phyloP scores from a whole-genome alignment of 202 grass and related monocot species.

The Setaria italica region DNA sequence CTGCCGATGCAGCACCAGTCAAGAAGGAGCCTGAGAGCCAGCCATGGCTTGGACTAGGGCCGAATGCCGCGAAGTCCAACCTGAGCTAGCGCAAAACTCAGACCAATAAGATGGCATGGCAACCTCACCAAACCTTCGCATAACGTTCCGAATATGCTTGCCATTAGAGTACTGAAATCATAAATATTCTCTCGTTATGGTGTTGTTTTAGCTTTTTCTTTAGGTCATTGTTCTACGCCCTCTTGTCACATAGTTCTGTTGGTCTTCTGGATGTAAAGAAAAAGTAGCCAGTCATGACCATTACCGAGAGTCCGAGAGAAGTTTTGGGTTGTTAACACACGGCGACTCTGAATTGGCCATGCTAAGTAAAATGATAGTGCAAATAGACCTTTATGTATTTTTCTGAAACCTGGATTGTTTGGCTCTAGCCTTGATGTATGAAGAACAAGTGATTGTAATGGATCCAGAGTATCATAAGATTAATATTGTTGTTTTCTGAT shows the following conservation, averaged over 20 bases:
- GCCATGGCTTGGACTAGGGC: slow-evolving; percentile 77
- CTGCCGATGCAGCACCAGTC: slow-evolving; percentile 43
- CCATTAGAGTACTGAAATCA: slow-evolving; percentile 39
- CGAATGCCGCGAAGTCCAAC: slow-evolving; percentile 52
- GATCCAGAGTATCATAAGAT: slow-evolving; percentile 28
- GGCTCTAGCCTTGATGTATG: slow-evolving; percentile 46
- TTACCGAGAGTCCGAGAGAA: slow-evolving; percentile 46
- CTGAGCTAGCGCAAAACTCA: slow-evolving; percentile 37
- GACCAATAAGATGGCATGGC: slow-evolving; percentile 52
- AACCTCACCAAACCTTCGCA: slow-evolving; percentile 33
- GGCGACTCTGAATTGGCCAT: slow-evolving; percentile 55
- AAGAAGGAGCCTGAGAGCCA: slow-evolving; percentile 69
- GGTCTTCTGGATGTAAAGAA: slow-evolving; percentile 53
- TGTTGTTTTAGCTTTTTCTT: slow-evolving; percentile 47
- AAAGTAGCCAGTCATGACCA: slow-evolving; percentile 56
- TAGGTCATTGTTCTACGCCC: slow-evolving; percentile 41
- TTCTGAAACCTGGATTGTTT: slow-evolving; percentile 32
- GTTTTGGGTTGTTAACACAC: slow-evolving; percentile 64
- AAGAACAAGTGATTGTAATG: slow-evolving; percentile 58
- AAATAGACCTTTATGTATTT: slow-evolving; percentile 29
- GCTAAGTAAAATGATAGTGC: slow-evolving; percentile 56
- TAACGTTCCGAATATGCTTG: slow-evolving; percentile 31
- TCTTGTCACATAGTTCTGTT: slow-evolving; percentile 47
- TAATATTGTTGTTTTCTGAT: slow-evolving; percentile 17
- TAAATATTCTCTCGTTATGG: slow-evolving; percentile 42